These are phyloP conservation scores for Plasmodium adleri DNA, from an alignment of 169 alveolate genomes.

Conservation along the genomic window DNA sequence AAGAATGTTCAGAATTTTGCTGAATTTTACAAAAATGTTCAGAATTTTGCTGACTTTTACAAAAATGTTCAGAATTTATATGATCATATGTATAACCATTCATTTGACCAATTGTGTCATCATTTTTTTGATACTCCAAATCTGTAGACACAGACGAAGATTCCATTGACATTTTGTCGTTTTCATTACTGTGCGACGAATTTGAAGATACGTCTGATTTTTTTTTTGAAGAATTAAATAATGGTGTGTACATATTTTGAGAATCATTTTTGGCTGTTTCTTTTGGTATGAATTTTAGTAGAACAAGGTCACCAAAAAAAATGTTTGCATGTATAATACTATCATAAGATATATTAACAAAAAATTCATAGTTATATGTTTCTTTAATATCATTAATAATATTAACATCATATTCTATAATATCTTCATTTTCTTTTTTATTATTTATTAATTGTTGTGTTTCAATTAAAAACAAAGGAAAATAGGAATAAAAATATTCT, in stretches of 20 bases:
- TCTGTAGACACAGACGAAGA: not conserved
- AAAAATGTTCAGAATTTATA: not conserved
- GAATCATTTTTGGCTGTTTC: conserved; percentile 43
- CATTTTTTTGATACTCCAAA: conserved; percentile 4
- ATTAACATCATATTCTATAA: conserved; percentile 42
- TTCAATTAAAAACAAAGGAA: conserved; percentile 69
- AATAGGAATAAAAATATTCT: conserved; percentile 60
- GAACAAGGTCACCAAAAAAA: conserved; percentile 52
- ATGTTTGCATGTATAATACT: conserved; percentile 18
- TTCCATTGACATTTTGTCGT: not conserved
- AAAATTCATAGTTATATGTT: conserved; percentile 24
- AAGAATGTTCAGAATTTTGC: not conserved
- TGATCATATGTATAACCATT: not conserved
- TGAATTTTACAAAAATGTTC: not conserved
- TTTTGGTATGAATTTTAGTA: conserved; percentile 62
- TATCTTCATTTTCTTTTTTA: conserved; percentile 61
- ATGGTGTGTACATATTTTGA: conserved; percentile 6
- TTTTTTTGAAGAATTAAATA: conserved; percentile 1
- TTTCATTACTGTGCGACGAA: conserved; percentile 4
- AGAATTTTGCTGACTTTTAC: not conserved
- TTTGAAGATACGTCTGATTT: conserved; percentile 13
- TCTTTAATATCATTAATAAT: conserved; percentile 20
- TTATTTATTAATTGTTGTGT: conserved; percentile 72
- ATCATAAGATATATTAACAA: conserved; percentile 31
- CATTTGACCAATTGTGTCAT: not conserved